Evolutionary conservation across 2,329 filamentous ascomycete species (phyloP).

Genomic region (Colletotrichum salicis): DNA sequence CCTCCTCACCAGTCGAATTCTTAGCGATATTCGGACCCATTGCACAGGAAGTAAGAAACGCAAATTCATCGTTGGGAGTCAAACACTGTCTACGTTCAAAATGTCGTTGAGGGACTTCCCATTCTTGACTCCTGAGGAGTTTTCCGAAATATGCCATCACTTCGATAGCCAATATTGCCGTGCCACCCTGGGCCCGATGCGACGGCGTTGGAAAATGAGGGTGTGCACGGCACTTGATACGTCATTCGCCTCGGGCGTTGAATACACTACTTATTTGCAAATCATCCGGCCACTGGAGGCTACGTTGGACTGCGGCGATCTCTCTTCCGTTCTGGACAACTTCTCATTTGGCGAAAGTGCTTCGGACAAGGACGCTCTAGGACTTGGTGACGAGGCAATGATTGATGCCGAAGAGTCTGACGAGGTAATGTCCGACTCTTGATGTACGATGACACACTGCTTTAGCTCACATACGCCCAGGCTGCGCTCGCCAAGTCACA

Average conservation of each 20-base stretch:
- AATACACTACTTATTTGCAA: slow-evolving; percentile 64
- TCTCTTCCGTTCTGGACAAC: slow-evolving; percentile 57
- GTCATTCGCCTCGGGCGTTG: slow-evolving; percentile 52
- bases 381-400: slow-evolving; percentile 57
- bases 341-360: slow-evolving; percentile 54
- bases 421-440: slow-evolving; percentile 49
- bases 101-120: slow-evolving; percentile 65
- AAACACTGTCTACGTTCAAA: not conserved
- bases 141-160: slow-evolving; percentile 71
- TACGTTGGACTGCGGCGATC: slow-evolving; percentile 54
- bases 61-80: not conserved
- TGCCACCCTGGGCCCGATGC: slow-evolving; percentile 65
- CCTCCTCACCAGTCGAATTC: not conserved
- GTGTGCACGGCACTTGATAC: slow-evolving; percentile 62
- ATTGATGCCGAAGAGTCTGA: slow-evolving; percentile 62
- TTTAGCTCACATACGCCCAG: slow-evolving; percentile 43
- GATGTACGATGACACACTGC: slow-evolving; percentile 17
- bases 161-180: slow-evolving; percentile 69
- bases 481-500: slow-evolving; percentile 50
- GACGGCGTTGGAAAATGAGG: slow-evolving; percentile 65
- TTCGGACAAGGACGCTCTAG: slow-evolving; percentile 32
- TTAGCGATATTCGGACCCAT: not conserved
- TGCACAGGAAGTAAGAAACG: not conserved
- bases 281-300: slow-evolving; percentile 64
- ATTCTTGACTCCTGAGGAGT: slow-evolving; percentile 69